phyloP scores from a whole-genome alignment of 129 eudicot genomes.

The Flaveria trinervia region DNA sequence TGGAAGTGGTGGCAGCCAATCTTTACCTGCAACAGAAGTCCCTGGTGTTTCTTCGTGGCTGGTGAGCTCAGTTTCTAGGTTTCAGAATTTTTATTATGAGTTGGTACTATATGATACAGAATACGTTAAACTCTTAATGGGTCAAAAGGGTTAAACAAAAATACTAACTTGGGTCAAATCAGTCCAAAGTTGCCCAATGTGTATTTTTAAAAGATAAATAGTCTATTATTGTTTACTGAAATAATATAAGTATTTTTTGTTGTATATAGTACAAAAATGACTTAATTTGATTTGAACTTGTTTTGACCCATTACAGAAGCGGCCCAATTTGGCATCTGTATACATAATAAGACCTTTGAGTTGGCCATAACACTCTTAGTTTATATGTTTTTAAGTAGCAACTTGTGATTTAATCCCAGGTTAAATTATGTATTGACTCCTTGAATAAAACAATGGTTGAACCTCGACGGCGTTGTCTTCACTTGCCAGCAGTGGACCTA shows the following conservation, averaged over 20 bases:
- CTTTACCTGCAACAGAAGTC: slow-evolving; percentile 92
- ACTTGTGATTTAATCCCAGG: slow-evolving; percentile 41
- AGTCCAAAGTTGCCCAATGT: neutral
- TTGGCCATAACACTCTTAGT: neutral
- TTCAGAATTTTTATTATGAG: neutral
- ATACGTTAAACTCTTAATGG: neutral
- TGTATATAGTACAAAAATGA: neutral
- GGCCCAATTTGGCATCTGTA: neutral
- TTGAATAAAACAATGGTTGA: slow-evolving; percentile 91
- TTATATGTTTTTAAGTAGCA: neutral
- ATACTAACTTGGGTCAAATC: slow-evolving; percentile 3
- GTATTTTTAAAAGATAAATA: neutral
- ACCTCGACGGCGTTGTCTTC: slow-evolving; percentile 81
- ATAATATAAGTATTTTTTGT: neutral
- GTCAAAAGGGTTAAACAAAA: neutral
- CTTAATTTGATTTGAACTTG: neutral
- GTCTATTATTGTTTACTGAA: neutral
- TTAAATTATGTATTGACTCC: slow-evolving; percentile 65
- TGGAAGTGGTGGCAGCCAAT: slow-evolving; percentile 95
- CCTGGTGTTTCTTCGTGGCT: slow-evolving; percentile 98
- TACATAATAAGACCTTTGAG: slow-evolving; percentile 6
- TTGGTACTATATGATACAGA: neutral
- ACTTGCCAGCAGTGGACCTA: slow-evolving; percentile 73
- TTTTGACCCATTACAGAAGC: neutral
- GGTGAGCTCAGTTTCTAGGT: slow-evolving; percentile 41